phyloP scores from a whole-genome alignment of 441 rosid species.

The Erodium texanum region DNA sequence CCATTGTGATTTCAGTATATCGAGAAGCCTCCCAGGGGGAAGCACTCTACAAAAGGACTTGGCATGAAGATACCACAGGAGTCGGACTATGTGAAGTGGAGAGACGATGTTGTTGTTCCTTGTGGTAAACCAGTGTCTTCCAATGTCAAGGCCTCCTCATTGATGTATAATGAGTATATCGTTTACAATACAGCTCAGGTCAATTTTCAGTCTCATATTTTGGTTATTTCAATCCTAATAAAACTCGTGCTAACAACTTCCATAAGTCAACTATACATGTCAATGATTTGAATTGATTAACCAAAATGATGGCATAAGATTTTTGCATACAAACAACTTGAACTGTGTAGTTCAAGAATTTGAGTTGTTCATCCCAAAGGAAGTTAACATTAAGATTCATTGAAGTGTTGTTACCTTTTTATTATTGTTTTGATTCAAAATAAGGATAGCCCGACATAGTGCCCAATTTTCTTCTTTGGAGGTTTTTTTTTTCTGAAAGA shows the following conservation, averaged over 20 bases:
- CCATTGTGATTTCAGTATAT: conserved; percentile 39
- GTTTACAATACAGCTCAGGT: conserved; percentile 84
- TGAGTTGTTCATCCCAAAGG: too few relatives aligned
- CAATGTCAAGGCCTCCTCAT: conserved; percentile 60
- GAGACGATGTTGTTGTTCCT: conserved; percentile 73
- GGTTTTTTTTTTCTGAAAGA: too few relatives aligned
- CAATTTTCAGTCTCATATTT: conserved; percentile 23
- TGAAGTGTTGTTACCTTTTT: too few relatives aligned
- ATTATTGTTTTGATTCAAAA: too few relatives aligned
- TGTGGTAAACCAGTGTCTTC: conserved; percentile 90
- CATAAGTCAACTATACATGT: background rate
- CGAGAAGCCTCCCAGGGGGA: conserved; percentile 82
- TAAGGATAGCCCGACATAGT: too few relatives aligned
- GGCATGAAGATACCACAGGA: conserved; percentile 73
- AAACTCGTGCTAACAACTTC: background rate
- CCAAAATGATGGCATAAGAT: too few relatives aligned
- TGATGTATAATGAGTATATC: conserved; percentile 89
- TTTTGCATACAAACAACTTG: too few relatives aligned
- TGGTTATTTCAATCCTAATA: background rate
- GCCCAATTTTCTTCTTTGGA: too few relatives aligned
- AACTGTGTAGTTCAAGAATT: too few relatives aligned
- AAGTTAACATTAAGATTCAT: too few relatives aligned
- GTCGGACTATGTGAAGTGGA: conserved; percentile 74
- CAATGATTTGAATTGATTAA: background rate
- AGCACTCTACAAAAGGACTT: conserved; percentile 90